Evolutionary conservation across 768 basidiomycete species (phyloP).

Genomic region (Boletales sp.): DNA sequence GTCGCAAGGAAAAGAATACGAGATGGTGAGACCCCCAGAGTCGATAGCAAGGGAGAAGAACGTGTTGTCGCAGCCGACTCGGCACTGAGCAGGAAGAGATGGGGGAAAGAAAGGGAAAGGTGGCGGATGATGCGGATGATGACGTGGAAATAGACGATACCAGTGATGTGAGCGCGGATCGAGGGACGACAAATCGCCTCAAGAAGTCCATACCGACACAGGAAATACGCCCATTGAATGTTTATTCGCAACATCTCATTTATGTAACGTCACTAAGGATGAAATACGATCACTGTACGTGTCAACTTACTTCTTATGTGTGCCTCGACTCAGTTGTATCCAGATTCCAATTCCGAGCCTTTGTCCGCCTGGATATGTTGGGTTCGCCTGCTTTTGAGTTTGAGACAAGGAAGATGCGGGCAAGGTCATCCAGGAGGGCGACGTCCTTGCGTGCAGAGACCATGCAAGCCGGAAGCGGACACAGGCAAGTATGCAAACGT

Average conservation of each 20-base stretch:
- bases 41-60: constrained; percentile 39
- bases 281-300: constrained; percentile 81
- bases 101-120: constrained; percentile 69
- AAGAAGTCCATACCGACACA: constrained; percentile 74
- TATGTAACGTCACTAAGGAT: constrained; percentile 76
- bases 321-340: constrained; percentile 3
- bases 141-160: constrained; percentile 33
- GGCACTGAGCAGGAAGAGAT: constrained; percentile 92
- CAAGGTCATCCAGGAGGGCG: constrained; percentile 77
- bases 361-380: constrained; percentile 90
- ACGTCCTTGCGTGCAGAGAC: constrained; percentile 65
- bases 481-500: constrained; percentile 27
- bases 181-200: constrained; percentile 39
- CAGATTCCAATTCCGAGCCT: constrained; percentile 66
- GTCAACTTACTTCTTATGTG: neutral
- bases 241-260: constrained; percentile 95
- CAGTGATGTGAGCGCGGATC: constrained; percentile 16
- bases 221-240: constrained; percentile 76
- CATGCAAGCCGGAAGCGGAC: constrained; percentile 34
- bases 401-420: constrained; percentile 93
- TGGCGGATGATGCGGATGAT: constrained; percentile 25
- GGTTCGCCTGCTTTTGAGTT: constrained; percentile 80
- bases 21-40: constrained; percentile 31
- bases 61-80: constrained; percentile 90
- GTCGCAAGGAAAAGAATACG: constrained; percentile 46